phyloP scores from a whole-genome alignment of 176 grass and related monocot genomes.

The Poa pratensis region DNA sequence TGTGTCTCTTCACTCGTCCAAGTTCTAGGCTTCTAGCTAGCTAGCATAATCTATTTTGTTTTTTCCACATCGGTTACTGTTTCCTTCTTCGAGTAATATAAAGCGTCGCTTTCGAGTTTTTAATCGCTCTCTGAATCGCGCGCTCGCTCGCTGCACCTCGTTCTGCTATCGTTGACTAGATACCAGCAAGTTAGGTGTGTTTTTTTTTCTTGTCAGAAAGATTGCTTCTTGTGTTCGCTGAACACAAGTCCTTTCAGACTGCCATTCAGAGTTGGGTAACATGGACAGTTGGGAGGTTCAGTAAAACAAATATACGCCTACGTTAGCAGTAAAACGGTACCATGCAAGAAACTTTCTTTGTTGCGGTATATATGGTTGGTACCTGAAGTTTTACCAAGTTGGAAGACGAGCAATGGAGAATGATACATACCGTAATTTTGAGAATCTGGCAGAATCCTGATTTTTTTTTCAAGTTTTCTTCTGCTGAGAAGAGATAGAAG shows the following conservation, averaged over 20 bases:
- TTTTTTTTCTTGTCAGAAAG: neutral
- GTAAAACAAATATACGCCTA: neutral
- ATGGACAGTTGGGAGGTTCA: constrained; percentile 43
- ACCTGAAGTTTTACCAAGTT: neutral
- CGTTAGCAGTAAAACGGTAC: constrained; percentile 9
- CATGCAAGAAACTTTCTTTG: neutral
- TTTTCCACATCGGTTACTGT: neutral
- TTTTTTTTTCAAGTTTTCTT: neutral
- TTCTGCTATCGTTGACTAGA: constrained; percentile 42
- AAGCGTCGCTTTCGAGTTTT: neutral
- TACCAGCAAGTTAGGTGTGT: neutral
- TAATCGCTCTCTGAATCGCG: neutral
- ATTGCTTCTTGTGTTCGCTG: neutral
- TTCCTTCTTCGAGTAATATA: neutral
- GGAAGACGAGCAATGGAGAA: constrained; percentile 21
- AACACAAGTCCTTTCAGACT: constrained; percentile 28
- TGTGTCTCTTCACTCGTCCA: neutral
- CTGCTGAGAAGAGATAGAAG: neutral
- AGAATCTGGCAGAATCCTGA: neutral
- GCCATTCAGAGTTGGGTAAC: constrained; percentile 40
- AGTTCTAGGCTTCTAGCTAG: no score
- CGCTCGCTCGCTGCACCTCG: constrained; percentile 9
- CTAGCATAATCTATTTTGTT: neutral
- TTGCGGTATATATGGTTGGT: constrained; percentile 14
- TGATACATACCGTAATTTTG: no score